Evolutionary conservation across 495 filamentous ascomycete genomes (phyloP), one percentile per base, ranked within the genome.

Genomic region (Daldinia decipiens): DNA sequence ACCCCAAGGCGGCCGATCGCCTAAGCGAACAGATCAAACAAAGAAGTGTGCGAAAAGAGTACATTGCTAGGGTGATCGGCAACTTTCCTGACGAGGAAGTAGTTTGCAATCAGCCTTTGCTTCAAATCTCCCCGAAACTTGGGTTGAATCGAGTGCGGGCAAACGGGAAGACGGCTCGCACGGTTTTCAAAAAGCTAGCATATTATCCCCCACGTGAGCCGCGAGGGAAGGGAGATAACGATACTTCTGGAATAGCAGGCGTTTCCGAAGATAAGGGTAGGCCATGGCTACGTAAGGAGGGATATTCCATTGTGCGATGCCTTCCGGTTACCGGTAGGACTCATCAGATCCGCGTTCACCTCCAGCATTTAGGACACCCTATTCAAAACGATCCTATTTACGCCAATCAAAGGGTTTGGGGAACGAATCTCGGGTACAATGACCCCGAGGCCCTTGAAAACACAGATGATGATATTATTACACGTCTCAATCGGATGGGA

Each of bases 321-420:
- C 86, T 95, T 55, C 95, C 95, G 0, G 86, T 98, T 21, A 99
- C 95, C 0, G 95, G 95, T 0, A 88, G 95, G 53, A 99, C 95
- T 6, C 95, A 99, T 75, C 95, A 99, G 76, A 87, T 99, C 19
- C 88, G 95, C 26, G 96, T 99, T 11, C 95, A 99, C 74, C 86
- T 99, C 1, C 95, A 99, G 74, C 97, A 91, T 76, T 81, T 99
- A 11, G 95, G 95, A 8, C 91, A 99, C 73, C 96, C 95, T 2
- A 98, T 99, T 73, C 87, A 91, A 55, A 98, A 98, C 77, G 95
- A 99, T 76, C 95, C 95, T 3, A 99, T 99, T 67, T 99, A 99
- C 78, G 93, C 91, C 72, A 98, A 98, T 74, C 90, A 92, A 63
- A 87, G 87, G 53, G 95, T 98, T 19, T 99, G 96, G 84, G 96